Evolutionary conservation across 2,329 filamentous ascomycete species (phyloP).

Genomic region (Rugonectria rugulosa): DNA sequence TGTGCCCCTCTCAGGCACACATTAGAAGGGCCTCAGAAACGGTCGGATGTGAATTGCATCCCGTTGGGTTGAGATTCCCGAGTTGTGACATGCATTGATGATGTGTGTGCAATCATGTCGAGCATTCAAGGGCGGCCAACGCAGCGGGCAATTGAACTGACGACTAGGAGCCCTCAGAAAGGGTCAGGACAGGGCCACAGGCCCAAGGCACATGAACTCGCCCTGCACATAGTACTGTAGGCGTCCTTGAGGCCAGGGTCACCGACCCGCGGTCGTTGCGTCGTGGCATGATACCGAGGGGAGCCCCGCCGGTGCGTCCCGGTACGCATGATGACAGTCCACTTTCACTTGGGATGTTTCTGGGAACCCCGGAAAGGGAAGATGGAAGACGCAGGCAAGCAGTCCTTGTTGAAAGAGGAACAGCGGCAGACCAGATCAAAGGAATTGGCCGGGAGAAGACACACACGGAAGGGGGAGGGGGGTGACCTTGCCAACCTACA

Average conservation of each 20-base stretch:
- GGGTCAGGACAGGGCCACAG: background rate
- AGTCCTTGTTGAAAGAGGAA: too few relatives aligned
- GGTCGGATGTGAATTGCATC: background rate
- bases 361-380: constrained; percentile 13
- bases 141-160: background rate
- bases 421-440: too few relatives aligned
- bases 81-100: constrained; percentile 4
- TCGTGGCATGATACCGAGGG: constrained; percentile 38
- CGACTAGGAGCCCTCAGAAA: background rate
- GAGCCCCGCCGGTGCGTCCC: constrained; percentile 36
- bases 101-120: background rate
- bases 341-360: constrained; percentile 26
- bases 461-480: too few relatives aligned
- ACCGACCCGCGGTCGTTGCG: constrained; percentile 18
- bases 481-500: constrained; percentile 3
- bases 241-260: constrained; percentile 6
- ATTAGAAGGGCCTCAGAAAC: too few relatives aligned
- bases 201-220: background rate
- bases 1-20: background rate
- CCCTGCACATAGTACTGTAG: background rate
- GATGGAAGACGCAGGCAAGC: background rate
- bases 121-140: background rate
- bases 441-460: background rate
- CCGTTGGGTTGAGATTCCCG: constrained; percentile 4
- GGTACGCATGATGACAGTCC: constrained; percentile 38